These are phyloP conservation scores for Pelargonium fulgidum DNA, from an alignment of 441 rosid genomes.

Conservation along the genomic window DNA sequence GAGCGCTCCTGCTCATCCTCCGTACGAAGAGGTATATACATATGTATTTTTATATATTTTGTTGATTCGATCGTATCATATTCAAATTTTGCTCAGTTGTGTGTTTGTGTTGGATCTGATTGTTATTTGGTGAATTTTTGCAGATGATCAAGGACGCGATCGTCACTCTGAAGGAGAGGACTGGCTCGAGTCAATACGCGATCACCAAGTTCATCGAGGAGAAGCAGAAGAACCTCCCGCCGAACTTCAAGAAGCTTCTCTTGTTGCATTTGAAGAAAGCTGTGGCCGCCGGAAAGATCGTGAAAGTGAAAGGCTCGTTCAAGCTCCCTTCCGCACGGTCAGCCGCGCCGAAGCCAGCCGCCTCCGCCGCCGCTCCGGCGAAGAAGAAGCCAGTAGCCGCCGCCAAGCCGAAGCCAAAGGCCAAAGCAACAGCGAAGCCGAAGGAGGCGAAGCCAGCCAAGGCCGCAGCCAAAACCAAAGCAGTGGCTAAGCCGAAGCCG, in stretches of 20 bases:
- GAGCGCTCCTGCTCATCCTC: constrained; percentile 49
- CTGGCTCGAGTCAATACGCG: constrained; percentile 87
- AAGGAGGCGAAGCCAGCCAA: neutral
- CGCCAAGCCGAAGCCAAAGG: constrained; percentile 13
- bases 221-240: constrained; percentile 63
- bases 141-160: constrained; percentile 85
- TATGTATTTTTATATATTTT: too few species aligned
- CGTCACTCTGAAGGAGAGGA: constrained; percentile 64
- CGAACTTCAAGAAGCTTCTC: constrained; percentile 57
- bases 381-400: constrained; percentile 27
- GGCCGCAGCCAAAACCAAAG: constrained; percentile 27
- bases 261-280: constrained; percentile 61
- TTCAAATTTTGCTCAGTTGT: neutral
- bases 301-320: constrained; percentile 68
- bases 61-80: neutral
- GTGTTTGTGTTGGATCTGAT: constrained; percentile 15
- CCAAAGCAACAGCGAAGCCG: neutral
- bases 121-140: constrained; percentile 8
- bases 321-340: constrained; percentile 48
- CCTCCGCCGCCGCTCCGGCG: constrained; percentile 28
- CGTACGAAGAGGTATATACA: constrained; percentile 58
- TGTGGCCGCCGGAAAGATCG: constrained; percentile 57
- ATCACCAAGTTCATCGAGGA: constrained; percentile 75
- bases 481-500: constrained; percentile 21
- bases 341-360: constrained; percentile 26